Evolutionary conservation across 73 alveolate species (phyloP).

Genomic region (Paramecium tetraurelia): DNA sequence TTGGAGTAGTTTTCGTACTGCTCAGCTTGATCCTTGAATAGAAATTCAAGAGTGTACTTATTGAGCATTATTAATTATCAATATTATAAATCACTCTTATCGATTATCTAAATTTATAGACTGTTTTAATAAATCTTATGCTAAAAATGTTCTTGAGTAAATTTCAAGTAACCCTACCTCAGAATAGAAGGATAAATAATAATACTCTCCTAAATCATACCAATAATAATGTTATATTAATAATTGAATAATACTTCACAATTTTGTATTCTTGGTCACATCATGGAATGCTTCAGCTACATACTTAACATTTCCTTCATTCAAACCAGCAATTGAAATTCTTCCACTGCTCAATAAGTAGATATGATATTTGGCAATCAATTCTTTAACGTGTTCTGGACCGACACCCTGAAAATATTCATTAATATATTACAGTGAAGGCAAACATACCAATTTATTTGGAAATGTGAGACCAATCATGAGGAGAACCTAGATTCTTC

Average conservation of each 20-base stretch:
- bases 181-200: not conserved
- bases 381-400: constrained; percentile 76
- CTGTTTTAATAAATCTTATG: not conserved
- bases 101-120: not conserved
- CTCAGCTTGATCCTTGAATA: constrained; percentile 1
- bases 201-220: not conserved
- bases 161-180: not conserved
- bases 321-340: constrained; percentile 82
- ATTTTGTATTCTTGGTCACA: constrained; percentile 55
- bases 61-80: not conserved
- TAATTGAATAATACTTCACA: constrained; percentile 21
- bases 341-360: constrained; percentile 80
- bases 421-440: constrained; percentile 68
- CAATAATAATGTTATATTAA: not conserved
- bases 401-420: constrained; percentile 56
- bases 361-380: constrained; percentile 74
- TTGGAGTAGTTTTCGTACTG: not conserved
- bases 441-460: constrained; percentile 92
- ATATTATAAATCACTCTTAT: not conserved
- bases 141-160: not conserved
- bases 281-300: constrained; percentile 79
- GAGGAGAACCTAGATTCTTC: constrained; percentile 71
- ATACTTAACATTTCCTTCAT: constrained; percentile 79
- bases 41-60: not conserved
- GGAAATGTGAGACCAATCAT: constrained; percentile 81